These are phyloP conservation scores for Mycena citricolor DNA, from an alignment of 1,284 basidiomycete genomes.

Conservation along the genomic window DNA sequence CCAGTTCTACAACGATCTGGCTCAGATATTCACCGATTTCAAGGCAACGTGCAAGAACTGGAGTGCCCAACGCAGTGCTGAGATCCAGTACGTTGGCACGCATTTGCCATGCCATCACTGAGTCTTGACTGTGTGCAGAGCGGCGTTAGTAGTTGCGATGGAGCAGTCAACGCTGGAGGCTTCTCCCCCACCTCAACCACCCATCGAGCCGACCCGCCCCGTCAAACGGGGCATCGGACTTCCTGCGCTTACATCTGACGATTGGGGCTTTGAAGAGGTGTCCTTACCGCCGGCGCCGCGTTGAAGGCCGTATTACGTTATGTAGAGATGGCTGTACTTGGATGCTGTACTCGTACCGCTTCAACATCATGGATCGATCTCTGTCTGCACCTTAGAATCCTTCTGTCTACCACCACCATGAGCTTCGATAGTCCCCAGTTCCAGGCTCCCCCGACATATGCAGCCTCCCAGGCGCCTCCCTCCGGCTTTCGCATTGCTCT, in stretches of 20 bases:
- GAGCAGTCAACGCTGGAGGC: conserved; percentile 23
- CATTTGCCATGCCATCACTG: not conserved
- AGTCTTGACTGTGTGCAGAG: conserved; percentile 27
- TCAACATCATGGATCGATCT: no score
- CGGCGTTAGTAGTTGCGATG: conserved; percentile 39
- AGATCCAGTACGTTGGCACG: conserved; percentile 45
- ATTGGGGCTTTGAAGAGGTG: conserved; percentile 27
- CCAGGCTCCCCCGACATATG: conserved; percentile 19
- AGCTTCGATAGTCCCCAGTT: conserved; percentile 17
- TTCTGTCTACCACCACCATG: conserved; percentile 2
- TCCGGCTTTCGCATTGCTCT: conserved; percentile 21
- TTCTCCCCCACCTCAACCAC: no score
- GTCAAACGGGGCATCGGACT: conserved; percentile 1
- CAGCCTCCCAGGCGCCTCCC: conserved; percentile 13
- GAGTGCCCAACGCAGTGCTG: conserved; percentile 68
- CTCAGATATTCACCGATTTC: conserved; percentile 69
- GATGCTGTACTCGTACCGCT: no score
- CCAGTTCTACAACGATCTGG: conserved; percentile 85
- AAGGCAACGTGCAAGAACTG: conserved; percentile 76
- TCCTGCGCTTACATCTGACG: conserved; percentile 16
- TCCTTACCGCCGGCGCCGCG: conserved; percentile 21
- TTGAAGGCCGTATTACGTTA: no score
- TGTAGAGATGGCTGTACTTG: no score
- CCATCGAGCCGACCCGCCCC: not conserved
- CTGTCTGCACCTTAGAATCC: no score